phyloP scores from a whole-genome alignment of 208 protist species.

The Leishmania gerbilli region DNA sequence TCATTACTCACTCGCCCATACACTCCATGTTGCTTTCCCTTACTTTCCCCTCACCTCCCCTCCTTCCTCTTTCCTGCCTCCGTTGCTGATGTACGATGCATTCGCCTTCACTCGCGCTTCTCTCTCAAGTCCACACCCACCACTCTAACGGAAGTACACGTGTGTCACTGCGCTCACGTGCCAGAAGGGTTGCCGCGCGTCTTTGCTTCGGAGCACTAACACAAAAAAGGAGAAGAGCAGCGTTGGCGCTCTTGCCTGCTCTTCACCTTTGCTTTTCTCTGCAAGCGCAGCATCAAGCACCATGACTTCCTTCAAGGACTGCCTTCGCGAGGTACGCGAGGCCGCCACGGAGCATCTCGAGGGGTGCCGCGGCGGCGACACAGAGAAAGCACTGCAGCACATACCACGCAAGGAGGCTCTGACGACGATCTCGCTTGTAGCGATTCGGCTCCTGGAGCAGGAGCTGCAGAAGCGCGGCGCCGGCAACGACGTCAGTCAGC shows the following conservation, averaged over 20 bases:
- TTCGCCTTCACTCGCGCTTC: not conserved
- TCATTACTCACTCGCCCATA: not conserved
- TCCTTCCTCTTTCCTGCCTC: not conserved
- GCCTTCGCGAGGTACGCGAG: conserved; percentile 19
- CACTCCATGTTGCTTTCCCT: not conserved
- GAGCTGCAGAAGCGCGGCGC: conserved; percentile 7
- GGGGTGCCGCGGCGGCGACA: conserved; percentile 15
- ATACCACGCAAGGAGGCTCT: conserved; percentile 35
- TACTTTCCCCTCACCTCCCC: too few species aligned
- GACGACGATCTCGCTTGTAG: conserved; percentile 39
- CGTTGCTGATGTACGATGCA: not conserved
- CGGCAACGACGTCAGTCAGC: not conserved
- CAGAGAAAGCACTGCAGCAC: conserved; percentile 5
- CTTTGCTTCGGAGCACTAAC: not conserved
- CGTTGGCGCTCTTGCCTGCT: not conserved
- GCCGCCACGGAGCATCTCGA: conserved; percentile 27
- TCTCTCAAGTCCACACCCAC: too few species aligned
- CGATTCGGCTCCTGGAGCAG: conserved; percentile 50
- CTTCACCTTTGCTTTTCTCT: not conserved
- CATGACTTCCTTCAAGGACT: conserved; percentile 32
- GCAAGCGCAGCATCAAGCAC: not conserved
- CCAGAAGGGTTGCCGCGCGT: not conserved
- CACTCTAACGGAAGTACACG: not conserved
- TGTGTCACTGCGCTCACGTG: not conserved
- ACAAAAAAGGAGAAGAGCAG: not conserved